Percentiles rank a stretch among this genome's conserved stretches.
Evolutionary conservation across 768 basidiomycete genomes (phyloP).

Genomic region (Kondoa malvinella): DNA sequence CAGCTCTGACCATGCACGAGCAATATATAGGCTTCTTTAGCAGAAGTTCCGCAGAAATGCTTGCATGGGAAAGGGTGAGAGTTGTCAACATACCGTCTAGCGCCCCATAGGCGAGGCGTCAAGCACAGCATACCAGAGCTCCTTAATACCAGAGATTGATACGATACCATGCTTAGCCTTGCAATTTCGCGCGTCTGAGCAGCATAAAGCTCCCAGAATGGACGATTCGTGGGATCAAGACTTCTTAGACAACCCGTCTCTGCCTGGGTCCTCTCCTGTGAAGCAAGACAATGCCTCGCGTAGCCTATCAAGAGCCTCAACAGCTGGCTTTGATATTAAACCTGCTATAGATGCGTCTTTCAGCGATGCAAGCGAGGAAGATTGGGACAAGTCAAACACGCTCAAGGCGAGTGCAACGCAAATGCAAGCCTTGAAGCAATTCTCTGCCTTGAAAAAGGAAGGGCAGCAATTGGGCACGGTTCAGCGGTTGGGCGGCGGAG

Average conservation of each 20-base stretch:
- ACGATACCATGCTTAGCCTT: background rate
- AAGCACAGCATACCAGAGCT: no score
- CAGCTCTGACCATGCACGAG: no score
- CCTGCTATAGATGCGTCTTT: background rate
- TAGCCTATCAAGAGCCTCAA: background rate
- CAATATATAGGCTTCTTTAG: no score
- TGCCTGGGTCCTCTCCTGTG: background rate
- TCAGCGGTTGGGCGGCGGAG: background rate
- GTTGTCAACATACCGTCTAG: no score
- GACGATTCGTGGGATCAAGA: background rate
- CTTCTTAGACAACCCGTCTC: background rate
- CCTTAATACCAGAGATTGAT: background rate
- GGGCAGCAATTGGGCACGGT: constrained; percentile 8
- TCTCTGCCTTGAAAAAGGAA: constrained; percentile 7
- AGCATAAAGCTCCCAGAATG: background rate
- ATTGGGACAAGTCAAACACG: constrained; percentile 14
- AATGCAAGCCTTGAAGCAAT: constrained; percentile 3
- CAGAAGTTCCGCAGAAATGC: no score
- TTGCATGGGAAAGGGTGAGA: no score
- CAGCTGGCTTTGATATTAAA: background rate
- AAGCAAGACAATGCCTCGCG: background rate
- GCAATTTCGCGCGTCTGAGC: background rate
- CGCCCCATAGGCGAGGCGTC: no score
- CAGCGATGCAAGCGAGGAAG: constrained; percentile 8
- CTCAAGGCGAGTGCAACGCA: constrained; percentile 8